Conservation (phyloP, 2,329 filamentous ascomycete genomes). For the Pyrenochaeta sp. region DNA sequence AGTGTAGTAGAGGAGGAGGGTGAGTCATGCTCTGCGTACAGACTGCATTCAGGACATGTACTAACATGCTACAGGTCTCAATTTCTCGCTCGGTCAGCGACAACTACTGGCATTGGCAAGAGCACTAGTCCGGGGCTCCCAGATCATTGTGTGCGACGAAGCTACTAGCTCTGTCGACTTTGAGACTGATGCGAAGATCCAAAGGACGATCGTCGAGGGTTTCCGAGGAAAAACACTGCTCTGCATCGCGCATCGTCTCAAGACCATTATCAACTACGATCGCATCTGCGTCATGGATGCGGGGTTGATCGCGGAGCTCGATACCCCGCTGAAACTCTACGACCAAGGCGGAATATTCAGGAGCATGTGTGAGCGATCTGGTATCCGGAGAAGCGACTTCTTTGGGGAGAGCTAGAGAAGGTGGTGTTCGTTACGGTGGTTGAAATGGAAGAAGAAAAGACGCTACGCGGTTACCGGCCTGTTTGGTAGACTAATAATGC, state of each 20-base stretch:
- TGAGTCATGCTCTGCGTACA: not conserved
- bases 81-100: slow-evolving; percentile 93
- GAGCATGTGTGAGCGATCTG: slow-evolving; percentile 87
- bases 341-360: slow-evolving; percentile 80
- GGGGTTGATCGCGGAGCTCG: slow-evolving; percentile 86
- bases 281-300: slow-evolving; percentile 96
- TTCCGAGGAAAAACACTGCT: slow-evolving; percentile 89
- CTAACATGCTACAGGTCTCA: slow-evolving; percentile 60
- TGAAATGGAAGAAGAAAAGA: not conserved
- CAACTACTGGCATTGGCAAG: slow-evolving; percentile 95
- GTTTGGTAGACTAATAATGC: slow-evolving; percentile 24
- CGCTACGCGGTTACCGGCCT: slow-evolving; percentile 15
- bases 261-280: slow-evolving; percentile 94
- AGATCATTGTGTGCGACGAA: slow-evolving; percentile 97
- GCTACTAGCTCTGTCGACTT: slow-evolving; percentile 72
- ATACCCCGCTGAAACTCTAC: slow-evolving; percentile 77
- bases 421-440: not conserved
- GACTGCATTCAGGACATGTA: not conserved
- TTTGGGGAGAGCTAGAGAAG: slow-evolving; percentile 23
- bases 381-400: slow-evolving; percentile 69
- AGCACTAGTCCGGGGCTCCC: slow-evolving; percentile 84
- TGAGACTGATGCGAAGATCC: slow-evolving; percentile 96
- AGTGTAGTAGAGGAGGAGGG: slow-evolving; percentile 90
- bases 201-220: slow-evolving; percentile 82
- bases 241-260: slow-evolving; percentile 90